These are phyloP conservation scores for Podaxis pistillaris DNA, from an alignment of 768 basidiomycete species.

Conservation along the genomic window DNA sequence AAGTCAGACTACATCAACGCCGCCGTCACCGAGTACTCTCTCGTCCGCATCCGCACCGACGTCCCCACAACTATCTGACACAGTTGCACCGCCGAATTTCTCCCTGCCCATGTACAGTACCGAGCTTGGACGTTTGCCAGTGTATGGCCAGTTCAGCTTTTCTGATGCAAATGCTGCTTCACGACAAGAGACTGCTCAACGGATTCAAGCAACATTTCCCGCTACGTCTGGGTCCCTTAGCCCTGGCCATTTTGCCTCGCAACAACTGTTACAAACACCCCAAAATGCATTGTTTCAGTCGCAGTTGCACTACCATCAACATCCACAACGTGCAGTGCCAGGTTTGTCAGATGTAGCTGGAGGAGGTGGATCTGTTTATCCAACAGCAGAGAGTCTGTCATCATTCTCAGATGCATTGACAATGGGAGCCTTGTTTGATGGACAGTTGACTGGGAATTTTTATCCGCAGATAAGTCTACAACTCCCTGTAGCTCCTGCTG, in stretches of 20 bases:
- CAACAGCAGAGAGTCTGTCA: neutral
- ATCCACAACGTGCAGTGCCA: neutral
- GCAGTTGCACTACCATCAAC: neutral
- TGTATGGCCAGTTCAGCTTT: slow-evolving; percentile 41
- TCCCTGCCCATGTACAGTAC: slow-evolving; percentile 55
- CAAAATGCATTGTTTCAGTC: neutral
- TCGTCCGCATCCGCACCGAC: slow-evolving; percentile 18
- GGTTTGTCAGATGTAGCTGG: neutral
- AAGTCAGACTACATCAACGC: neutral
- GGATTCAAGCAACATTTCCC: neutral
- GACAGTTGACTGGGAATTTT: slow-evolving; percentile 1
- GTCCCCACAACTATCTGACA: slow-evolving; percentile 13
- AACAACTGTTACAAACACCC: neutral
- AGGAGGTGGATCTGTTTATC: neutral
- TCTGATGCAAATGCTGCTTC: slow-evolving; percentile 23
- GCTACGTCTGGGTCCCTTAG: neutral
- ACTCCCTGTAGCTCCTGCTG: neutral
- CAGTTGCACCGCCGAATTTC: slow-evolving; percentile 23
- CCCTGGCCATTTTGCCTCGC: neutral
- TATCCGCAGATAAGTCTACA: neutral
- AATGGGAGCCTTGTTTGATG: slow-evolving; percentile 4
- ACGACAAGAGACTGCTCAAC: slow-evolving; percentile 6
- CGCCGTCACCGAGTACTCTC: neutral
- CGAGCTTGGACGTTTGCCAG: slow-evolving; percentile 56
- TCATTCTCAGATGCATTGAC: neutral